phyloP scores from a whole-genome alignment of 2,329 filamentous ascomycete genomes.

The Aureobasidium sp. region DNA sequence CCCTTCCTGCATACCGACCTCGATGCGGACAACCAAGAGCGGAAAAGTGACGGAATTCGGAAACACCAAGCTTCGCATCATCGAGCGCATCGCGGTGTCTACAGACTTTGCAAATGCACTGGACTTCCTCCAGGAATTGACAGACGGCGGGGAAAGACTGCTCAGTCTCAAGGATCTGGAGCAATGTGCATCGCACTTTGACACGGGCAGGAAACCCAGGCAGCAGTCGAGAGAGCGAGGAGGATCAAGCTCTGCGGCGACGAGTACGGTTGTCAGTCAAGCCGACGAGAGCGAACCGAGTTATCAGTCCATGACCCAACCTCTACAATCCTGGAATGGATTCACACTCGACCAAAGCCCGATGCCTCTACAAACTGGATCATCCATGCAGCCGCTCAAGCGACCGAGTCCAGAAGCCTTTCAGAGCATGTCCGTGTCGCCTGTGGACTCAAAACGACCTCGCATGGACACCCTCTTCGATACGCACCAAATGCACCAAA shows the following conservation, averaged over 20 bases:
- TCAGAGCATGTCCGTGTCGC: background rate
- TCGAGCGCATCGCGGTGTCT: slow-evolving; percentile 3
- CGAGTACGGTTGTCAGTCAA: background rate
- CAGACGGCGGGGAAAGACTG: background rate
- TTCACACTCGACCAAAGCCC: background rate
- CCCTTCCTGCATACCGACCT: background rate
- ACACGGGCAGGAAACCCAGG: background rate
- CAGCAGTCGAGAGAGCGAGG: background rate
- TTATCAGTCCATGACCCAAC: background rate
- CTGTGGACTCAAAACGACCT: background rate
- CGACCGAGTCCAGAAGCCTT: slow-evolving; percentile 3
- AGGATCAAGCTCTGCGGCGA: background rate
- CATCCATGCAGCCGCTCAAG: background rate
- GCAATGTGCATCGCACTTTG: background rate
- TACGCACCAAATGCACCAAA: background rate
- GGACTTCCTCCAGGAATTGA: background rate
- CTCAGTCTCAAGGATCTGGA: slow-evolving; percentile 8
- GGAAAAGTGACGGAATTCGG: slow-evolving; percentile 12
- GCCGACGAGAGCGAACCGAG: background rate
- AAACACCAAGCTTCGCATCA: slow-evolving; percentile 12
- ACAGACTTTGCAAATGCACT: background rate
- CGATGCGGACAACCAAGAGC: slow-evolving; percentile 11
- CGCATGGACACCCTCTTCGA: slow-evolving; percentile 3
- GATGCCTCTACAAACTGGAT: background rate
- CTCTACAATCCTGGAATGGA: background rate